Percentiles rank a stretch among this genome's conserved stretches.
phyloP scores from a whole-genome alignment of 106 monocot genomes.

The Posidonia australis region DNA sequence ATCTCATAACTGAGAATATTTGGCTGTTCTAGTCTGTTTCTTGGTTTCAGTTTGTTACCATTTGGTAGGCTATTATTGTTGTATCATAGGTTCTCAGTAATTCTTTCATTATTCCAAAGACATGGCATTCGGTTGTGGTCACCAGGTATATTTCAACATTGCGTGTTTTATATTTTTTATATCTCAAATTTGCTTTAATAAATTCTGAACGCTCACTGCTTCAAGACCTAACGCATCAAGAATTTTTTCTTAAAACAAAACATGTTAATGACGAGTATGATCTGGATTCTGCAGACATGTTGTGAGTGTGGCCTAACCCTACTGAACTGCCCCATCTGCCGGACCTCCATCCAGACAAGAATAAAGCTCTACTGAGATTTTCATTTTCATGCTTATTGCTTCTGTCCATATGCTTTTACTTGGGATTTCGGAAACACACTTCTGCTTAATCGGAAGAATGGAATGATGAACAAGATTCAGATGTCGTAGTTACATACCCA shows the following conservation, averaged over 20 bases:
- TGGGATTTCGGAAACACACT: too few species aligned
- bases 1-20: too few species aligned
- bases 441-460: too few species aligned
- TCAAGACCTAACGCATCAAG: not conserved
- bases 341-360: conserved; percentile 32
- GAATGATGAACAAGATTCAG: too few species aligned
- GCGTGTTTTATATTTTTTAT: not conserved
- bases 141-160: conserved; percentile 29
- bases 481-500: too few species aligned
- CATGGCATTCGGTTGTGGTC: conserved; percentile 82
- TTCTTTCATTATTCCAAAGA: conserved; percentile 45
- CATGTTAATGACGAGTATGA: not conserved
- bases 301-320: conserved; percentile 39
- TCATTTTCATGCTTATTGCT: not conserved
- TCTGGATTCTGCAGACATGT: conserved; percentile 31
- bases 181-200: not conserved
- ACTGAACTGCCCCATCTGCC: conserved; percentile 44
- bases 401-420: too few species aligned
- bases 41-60: too few species aligned
- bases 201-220: not conserved
- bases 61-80: too few species aligned
- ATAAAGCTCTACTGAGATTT: conserved; percentile 38
- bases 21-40: too few species aligned
- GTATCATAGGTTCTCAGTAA: too few species aligned
- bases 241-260: not conserved